Percentiles rank a stretch among this genome's conserved stretches.
These are phyloP conservation scores for Teratosphaeria destructans DNA, from an alignment of 2,329 filamentous ascomycete species.

Conservation along the genomic window DNA sequence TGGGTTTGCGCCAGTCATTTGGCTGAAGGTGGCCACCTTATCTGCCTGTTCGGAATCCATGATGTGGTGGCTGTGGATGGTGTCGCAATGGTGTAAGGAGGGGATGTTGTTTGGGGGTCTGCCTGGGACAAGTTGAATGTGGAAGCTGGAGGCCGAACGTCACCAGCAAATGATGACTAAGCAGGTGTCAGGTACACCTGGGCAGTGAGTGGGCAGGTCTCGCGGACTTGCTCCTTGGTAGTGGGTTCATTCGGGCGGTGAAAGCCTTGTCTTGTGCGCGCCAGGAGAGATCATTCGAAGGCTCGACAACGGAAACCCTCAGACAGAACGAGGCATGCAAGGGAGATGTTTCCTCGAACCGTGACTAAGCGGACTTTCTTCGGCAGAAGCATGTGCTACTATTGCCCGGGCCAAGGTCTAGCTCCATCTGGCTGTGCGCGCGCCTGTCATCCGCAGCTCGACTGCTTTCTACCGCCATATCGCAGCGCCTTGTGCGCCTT, in stretches of 20 bases:
- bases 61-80: background rate
- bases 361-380: background rate
- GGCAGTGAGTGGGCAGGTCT: too few species aligned
- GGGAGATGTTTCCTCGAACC: background rate
- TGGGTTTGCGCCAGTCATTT: conserved; percentile 26
- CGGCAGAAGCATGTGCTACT: background rate
- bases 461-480: background rate
- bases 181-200: too few species aligned
- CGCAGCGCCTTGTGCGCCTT: conserved; percentile 1
- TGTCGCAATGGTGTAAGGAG: background rate
- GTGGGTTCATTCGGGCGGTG: too few species aligned
- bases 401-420: background rate
- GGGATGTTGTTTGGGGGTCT: background rate
- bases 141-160: background rate
- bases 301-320: too few species aligned
- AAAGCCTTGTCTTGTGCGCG: too few species aligned
- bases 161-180: background rate
- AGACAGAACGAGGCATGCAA: too few species aligned
- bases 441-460: background rate
- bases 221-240: too few species aligned
- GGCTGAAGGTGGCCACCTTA: conserved; percentile 27
- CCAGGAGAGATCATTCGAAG: too few species aligned
- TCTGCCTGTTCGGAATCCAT: conserved; percentile 24
- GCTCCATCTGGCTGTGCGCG: background rate
- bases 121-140: background rate